phyloP scores from a whole-genome alignment of 371 early-diverging fungal genomes.

The Aphelidium insulamus region DNA sequence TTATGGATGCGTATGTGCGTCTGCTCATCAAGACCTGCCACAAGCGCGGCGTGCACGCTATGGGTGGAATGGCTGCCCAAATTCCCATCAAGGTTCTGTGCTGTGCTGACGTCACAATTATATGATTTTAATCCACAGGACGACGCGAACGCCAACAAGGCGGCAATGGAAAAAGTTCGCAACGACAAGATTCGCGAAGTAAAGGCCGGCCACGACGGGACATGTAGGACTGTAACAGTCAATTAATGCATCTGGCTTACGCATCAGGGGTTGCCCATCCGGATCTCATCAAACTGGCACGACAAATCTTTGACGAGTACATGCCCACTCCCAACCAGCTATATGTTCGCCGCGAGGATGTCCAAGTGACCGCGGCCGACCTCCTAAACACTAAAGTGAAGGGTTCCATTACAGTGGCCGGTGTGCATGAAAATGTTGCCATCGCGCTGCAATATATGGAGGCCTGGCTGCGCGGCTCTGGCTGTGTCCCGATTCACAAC shows the following conservation, averaged over 20 bases:
- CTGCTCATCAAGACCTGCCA: conserved; percentile 90
- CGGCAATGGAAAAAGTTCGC: conserved; percentile 77
- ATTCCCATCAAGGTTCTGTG: conserved; percentile 96
- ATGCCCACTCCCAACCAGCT: conserved; percentile 93
- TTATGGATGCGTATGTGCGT: conserved; percentile 87
- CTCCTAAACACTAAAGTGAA: conserved; percentile 54
- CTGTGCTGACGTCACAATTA: no score
- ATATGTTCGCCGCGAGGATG: conserved; percentile 69
- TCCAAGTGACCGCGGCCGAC: conserved; percentile 53
- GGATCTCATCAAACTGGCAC: conserved; percentile 66
- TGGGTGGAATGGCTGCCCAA: conserved; percentile 97
- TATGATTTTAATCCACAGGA: no score
- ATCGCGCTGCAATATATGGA: conserved; percentile 84
- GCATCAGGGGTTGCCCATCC: conserved; percentile 98
- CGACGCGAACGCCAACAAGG: conserved; percentile 57
- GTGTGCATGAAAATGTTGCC: conserved; percentile 72
- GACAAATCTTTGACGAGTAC: conserved; percentile 67
- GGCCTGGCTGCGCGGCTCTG: conserved; percentile 80
- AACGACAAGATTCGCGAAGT: conserved; percentile 86
- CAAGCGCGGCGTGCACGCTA: conserved; percentile 87
- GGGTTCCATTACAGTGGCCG: conserved; percentile 63
- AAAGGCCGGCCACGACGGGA: conserved; percentile 80
- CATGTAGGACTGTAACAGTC: no score
- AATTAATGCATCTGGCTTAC: no score
- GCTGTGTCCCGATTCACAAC: conserved; percentile 92